Evolutionary conservation across 108 stramenopile genomes (phyloP).

Genomic region (Pinguiococcus pyrenoidosus): DNA sequence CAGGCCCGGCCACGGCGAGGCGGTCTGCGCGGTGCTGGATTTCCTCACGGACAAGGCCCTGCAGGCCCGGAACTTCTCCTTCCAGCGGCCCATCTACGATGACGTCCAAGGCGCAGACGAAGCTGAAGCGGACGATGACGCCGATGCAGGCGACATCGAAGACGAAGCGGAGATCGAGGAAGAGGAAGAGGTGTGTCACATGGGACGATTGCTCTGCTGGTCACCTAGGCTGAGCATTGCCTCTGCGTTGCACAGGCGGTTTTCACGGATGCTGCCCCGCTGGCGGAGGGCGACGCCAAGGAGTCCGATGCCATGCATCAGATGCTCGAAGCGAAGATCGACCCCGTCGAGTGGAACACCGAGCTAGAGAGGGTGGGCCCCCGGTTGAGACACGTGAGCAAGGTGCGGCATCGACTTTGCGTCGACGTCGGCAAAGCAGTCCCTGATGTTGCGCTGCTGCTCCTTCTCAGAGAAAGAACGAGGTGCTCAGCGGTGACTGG

Average conservation of each 20-base stretch:
- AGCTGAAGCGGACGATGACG: conserved; percentile 33
- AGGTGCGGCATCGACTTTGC: background rate
- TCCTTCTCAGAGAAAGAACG: too few relatives aligned
- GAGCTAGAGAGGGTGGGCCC: conserved; percentile 50
- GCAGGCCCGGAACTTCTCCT: conserved; percentile 18
- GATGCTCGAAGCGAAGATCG: conserved; percentile 27
- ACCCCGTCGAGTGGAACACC: conserved; percentile 43
- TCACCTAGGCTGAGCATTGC: too few relatives aligned
- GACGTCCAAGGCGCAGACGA: conserved; percentile 22
- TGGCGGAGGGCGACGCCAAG: background rate
- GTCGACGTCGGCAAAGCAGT: background rate
- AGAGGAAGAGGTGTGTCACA: conserved; percentile 37
- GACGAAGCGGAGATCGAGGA: conserved; percentile 32
- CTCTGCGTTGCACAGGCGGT: too few relatives aligned
- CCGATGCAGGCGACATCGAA: conserved; percentile 22
- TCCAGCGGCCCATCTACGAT: conserved; percentile 16
- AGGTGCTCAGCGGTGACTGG: conserved; percentile 47
- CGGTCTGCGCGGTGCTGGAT: conserved; percentile 36
- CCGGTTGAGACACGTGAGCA: conserved; percentile 8
- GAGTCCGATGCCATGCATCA: conserved; percentile 6
- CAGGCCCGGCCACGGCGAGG: conserved; percentile 31
- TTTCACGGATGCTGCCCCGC: conserved; percentile 10
- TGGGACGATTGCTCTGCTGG: too few relatives aligned
- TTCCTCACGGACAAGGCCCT: conserved; percentile 39
- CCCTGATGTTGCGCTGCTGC: conserved; percentile 4